These are phyloP conservation scores for Antitrichia curtipendula DNA, from an alignment of 225 moss, liverwort and hornwort species.

Conservation along the genomic window DNA sequence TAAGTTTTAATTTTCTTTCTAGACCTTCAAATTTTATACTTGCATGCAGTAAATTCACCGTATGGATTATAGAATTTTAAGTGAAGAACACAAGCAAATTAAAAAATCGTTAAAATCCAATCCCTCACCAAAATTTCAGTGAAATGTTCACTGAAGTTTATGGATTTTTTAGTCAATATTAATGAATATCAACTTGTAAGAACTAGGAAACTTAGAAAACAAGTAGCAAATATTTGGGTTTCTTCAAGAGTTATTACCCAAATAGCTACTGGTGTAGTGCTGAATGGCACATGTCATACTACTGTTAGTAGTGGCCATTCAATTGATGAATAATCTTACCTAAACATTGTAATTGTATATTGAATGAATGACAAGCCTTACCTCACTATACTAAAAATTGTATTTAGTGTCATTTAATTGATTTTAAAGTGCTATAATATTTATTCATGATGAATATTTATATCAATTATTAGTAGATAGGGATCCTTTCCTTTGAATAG, in stretches of 20 bases:
- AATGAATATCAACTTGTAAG: no score
- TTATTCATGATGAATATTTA: no score
- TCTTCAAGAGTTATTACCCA: background rate
- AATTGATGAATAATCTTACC: background rate
- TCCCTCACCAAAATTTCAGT: background rate
- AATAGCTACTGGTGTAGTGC: background rate
- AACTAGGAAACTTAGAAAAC: background rate
- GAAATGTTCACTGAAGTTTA: background rate
- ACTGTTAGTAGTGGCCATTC: background rate
- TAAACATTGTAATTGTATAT: fast-evolving
- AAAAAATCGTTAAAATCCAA: background rate
- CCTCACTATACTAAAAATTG: background rate
- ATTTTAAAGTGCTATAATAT: no score
- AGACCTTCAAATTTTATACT: background rate
- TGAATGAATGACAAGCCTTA: background rate
- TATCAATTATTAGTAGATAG: no score
- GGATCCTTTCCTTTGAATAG: no score
- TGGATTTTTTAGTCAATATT: background rate
- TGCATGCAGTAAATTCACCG: background rate
- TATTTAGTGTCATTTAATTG: no score
- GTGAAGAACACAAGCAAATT: background rate
- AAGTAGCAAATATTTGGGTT: background rate
- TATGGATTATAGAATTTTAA: background rate
- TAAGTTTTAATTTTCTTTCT: no score
- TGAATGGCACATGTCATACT: background rate